phyloP scores from a whole-genome alignment of 768 basidiomycete species.

The Boletus subcaerulescens region DNA sequence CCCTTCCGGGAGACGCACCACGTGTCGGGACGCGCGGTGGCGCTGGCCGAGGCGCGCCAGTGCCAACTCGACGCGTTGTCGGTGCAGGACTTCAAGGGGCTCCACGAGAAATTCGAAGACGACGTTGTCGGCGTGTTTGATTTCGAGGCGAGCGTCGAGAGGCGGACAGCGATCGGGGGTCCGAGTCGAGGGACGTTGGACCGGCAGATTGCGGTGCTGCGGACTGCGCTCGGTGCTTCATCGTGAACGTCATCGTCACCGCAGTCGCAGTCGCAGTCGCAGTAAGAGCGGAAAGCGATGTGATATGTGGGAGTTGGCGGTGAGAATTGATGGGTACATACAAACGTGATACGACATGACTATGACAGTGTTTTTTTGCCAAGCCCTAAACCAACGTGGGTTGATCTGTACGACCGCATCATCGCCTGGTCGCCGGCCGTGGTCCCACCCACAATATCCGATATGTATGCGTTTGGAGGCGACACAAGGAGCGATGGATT shows the following conservation, averaged over 20 bases:
- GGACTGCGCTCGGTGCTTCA: slow-evolving; percentile 47
- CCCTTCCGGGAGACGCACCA: slow-evolving; percentile 99
- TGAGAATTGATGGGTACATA: not conserved
- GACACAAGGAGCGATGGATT: too few species aligned
- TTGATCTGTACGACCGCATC: not conserved
- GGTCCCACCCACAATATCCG: too few species aligned
- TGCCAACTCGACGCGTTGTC: slow-evolving; percentile 81
- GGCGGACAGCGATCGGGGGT: slow-evolving; percentile 88
- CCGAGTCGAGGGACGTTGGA: slow-evolving; percentile 82
- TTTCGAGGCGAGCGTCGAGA: slow-evolving; percentile 94
- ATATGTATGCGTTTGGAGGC: too few species aligned
- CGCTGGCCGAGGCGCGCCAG: slow-evolving; percentile 80
- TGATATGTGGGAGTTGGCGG: not conserved
- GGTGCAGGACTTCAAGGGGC: slow-evolving; percentile 71
- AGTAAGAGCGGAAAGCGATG: not conserved
- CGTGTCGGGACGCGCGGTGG: slow-evolving; percentile 94
- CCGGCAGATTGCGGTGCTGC: slow-evolving; percentile 78
- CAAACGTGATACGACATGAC: not conserved
- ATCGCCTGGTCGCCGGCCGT: too few species aligned
- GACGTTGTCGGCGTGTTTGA: slow-evolving; percentile 87
- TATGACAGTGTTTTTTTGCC: not conserved
- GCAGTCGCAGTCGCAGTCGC: not conserved
- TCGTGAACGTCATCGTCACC: too few species aligned
- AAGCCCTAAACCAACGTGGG: not conserved
- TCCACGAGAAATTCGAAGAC: slow-evolving; percentile 74